Evolutionary conservation across 129 eudicot species (phyloP), one percentile per base, ranked within the genome.

Genomic region (Flaveria robusta): DNA sequence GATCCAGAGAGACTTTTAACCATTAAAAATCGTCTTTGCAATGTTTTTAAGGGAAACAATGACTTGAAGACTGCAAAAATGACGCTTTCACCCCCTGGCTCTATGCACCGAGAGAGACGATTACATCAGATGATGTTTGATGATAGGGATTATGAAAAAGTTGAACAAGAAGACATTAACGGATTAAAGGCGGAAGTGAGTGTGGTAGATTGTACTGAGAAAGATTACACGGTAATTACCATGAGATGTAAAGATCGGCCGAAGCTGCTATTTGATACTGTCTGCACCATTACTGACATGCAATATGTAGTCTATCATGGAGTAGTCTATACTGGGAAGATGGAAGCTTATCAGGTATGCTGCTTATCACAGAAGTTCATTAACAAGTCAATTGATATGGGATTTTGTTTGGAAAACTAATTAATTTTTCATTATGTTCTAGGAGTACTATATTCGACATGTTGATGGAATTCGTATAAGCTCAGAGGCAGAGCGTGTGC

Each of bases 261-360:
- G 7, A 91, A 91, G 79, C 78, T 91, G 75, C 76, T 91, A 66
- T 91, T 91, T 79, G 96, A 91, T 74, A 87, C 82, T n/a, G 69
- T 91, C 66, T 87, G 95, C 82, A 88, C 97, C 18, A 81, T 91
- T 15, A 91, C 97, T 18, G 97, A 91, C 71, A 88, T 88, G 97
- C 90, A 91, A 55, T 91, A 91, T 83, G 92, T 91, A 13, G 90
- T 91, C 23, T 91, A 79, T 74, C 97, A 91, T 75, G 97, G 97
- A 4, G 91, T 89, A 24, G 97, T 91, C 47, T 83, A 82, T 74
- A 85, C 97, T 0, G 90, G 89, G 37, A 87, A 83, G 34, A 82
- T 15, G 71, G 97, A 91, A 85, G 97, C 97, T 23, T 88, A 83
- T 85, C 97, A 91, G 95, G 97, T 86, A 74, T 31, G 51, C 43